Evolutionary conservation across 2,329 filamentous ascomycete genomes (phyloP).

Genomic region (Dryadomyces sulphureus): DNA sequence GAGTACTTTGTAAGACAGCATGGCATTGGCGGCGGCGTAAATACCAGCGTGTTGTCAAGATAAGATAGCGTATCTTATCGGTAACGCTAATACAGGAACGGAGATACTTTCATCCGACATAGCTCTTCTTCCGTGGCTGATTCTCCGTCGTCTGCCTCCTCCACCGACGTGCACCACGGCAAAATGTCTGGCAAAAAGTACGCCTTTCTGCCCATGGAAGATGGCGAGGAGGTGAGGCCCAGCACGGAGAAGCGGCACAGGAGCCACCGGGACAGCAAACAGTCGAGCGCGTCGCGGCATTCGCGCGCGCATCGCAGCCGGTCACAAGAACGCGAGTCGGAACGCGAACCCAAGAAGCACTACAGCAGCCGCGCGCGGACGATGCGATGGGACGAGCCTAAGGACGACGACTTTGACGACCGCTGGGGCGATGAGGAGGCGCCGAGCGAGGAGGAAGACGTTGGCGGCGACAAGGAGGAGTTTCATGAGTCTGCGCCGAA

Average conservation of each 20-base stretch:
- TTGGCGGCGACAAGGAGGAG: slow-evolving; percentile 33
- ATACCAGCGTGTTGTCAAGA: slow-evolving; percentile 14
- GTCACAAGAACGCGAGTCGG: slow-evolving; percentile 7
- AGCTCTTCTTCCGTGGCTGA: too few relatives aligned
- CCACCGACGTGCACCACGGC: not conserved
- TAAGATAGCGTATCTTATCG: too few relatives aligned
- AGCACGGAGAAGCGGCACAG: slow-evolving; percentile 26
- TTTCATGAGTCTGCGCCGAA: slow-evolving; percentile 59
- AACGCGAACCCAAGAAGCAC: slow-evolving; percentile 21
- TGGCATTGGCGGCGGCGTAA: not conserved
- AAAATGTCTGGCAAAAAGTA: slow-evolving; percentile 39
- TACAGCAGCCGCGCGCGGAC: slow-evolving; percentile 21
- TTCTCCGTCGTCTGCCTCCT: not conserved
- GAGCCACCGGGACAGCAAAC: slow-evolving; percentile 31
- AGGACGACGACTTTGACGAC: slow-evolving; percentile 48
- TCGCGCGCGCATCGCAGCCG: slow-evolving; percentile 14
- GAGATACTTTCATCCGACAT: too few relatives aligned
- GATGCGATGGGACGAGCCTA: slow-evolving; percentile 20
- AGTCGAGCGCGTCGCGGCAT: slow-evolving; percentile 12
- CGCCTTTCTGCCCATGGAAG: slow-evolving; percentile 53
- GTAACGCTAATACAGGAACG: too few relatives aligned
- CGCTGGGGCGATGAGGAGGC: slow-evolving; percentile 70
- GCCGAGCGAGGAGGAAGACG: slow-evolving; percentile 17
- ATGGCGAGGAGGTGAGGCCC: slow-evolving; percentile 38
- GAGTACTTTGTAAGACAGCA: not conserved